Evolutionary conservation across 78 protist genomes (phyloP), one percentile per base, ranked within the genome.

Genomic region (Mantamonas sphyraenae): DNA sequence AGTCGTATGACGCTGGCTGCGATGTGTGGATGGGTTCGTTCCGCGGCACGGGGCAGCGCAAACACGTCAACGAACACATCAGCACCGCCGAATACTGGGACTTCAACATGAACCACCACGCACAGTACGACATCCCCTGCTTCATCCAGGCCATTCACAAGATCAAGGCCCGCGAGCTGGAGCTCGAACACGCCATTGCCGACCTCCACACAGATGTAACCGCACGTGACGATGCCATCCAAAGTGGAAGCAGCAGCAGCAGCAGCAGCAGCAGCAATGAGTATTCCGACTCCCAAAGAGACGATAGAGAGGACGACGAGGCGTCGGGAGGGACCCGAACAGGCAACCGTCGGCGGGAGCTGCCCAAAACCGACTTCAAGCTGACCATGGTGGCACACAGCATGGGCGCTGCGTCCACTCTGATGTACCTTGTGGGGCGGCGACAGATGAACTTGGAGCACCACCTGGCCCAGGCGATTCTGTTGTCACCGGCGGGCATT

Each of bases 21-120:
- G 76, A 71, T 16, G 76, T 71, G 17, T 71, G 19, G 24, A 35
- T 71, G 62, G 76, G 76, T 39, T 62, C 63, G 30, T 59, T 71
- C 61, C 58, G 76, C 63, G 76, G 76, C 40, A 59, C 57, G 17
- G 68, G 47, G 43, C 19, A 28, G 30, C 40, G 22, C 35, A 59
- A 38, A 26, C 59, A 71, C 26, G 22, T 16, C 24, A 17, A 28
- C 14, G 64, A 51, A 12, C 42, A 71, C 40, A 59, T 59, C 22
- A 34, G 47, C 7, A 45, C 62, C 28, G 10, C 12, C 10, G 61
- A 56, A n/a, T 71, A 59, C 64, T 71, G 76, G 76, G 76, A 71
- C 26, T 71, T 34, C 61, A 37, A n/a, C 20, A 24, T 71, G n/a
- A 33, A 71, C 61, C 51, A 71, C 42, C 76, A 71, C 50, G 76